Conservation (phyloP, 352 stramenopile species). For the Pythium phragmitis region DNA sequence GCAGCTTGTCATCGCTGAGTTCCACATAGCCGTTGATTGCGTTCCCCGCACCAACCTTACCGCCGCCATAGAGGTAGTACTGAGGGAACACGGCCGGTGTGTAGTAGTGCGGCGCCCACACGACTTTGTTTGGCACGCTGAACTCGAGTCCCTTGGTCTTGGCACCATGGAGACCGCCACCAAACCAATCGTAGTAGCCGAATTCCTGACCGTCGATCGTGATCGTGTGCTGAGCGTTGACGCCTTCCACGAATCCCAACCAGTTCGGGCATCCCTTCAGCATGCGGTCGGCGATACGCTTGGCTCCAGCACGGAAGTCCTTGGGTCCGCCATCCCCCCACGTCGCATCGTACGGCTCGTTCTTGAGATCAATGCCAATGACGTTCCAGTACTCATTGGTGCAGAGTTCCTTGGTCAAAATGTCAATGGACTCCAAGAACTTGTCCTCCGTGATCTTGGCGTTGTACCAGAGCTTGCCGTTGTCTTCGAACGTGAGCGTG, state of each 20-base stretch:
- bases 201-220: constrained; percentile 47
- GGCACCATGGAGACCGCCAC: constrained; percentile 47
- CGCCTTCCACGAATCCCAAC: constrained; percentile 72
- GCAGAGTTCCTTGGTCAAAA: constrained; percentile 45
- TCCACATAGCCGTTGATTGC: constrained; percentile 40
- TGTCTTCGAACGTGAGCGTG: constrained; percentile 31
- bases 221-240: constrained; percentile 44
- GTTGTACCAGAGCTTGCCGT: constrained; percentile 40
- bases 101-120: constrained; percentile 80
- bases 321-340: constrained; percentile 44
- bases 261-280: constrained; percentile 65
- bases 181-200: constrained; percentile 72
- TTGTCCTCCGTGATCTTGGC: constrained; percentile 1
- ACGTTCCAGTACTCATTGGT: constrained; percentile 72
- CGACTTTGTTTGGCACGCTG: constrained; percentile 60
- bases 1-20: constrained; percentile 48
- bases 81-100: constrained; percentile 64
- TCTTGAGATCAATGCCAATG: constrained; percentile 73
- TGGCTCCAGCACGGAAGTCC: constrained; percentile 49
- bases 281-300: constrained; percentile 61
- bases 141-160: constrained; percentile 46
- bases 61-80: constrained; percentile 54
- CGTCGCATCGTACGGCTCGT: constrained; percentile 47
- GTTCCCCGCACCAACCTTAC: constrained; percentile 31
- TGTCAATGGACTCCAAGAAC: constrained; percentile 35